Percentiles rank a stretch among this genome's conserved stretches.
Conservation (phyloP, 2,329 filamentous ascomycete genomes). For the Lachnellula occidentalis region DNA sequence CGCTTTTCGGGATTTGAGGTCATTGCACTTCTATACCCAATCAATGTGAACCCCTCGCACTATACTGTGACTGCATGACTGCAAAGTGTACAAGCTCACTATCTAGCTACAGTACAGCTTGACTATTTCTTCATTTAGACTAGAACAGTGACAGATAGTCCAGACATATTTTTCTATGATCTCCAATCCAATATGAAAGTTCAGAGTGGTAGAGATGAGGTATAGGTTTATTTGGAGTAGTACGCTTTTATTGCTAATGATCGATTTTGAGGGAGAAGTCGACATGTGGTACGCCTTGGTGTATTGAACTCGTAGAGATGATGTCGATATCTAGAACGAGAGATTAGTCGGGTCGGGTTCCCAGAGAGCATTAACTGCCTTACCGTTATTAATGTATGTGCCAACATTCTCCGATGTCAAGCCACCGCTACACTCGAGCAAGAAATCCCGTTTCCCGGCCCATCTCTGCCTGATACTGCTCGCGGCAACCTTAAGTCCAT, state of each 20-base stretch:
- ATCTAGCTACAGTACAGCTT: too few species aligned
- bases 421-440: constrained; percentile 91
- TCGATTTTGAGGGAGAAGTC: constrained; percentile 94
- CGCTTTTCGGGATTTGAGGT: too few species aligned
- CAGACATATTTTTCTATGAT: too few species aligned
- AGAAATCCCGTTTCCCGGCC: constrained; percentile 65
- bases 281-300: constrained; percentile 88
- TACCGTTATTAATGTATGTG: constrained; percentile 70
- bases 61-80: too few species aligned
- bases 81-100: too few species aligned
- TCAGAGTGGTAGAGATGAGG: too few species aligned
- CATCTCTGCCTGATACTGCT: constrained; percentile 72
- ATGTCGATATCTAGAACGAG: constrained; percentile 73
- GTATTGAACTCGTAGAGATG: constrained; percentile 92
- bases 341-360: constrained; percentile 15
- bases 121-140: too few species aligned
- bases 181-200: too few species aligned
- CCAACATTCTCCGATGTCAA: constrained; percentile 79
- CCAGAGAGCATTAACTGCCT: constrained; percentile 29
- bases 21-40: too few species aligned
- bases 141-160: too few species aligned
- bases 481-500: constrained; percentile 71
- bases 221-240: too few species aligned
- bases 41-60: too few species aligned
- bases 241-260: constrained; percentile 27